A percentile compares a stretch with the other conserved stretches of the same genome.
These are phyloP conservation scores for Bondarzewia mesenterica DNA, from an alignment of 1,284 basidiomycete genomes.

Conservation along the genomic window DNA sequence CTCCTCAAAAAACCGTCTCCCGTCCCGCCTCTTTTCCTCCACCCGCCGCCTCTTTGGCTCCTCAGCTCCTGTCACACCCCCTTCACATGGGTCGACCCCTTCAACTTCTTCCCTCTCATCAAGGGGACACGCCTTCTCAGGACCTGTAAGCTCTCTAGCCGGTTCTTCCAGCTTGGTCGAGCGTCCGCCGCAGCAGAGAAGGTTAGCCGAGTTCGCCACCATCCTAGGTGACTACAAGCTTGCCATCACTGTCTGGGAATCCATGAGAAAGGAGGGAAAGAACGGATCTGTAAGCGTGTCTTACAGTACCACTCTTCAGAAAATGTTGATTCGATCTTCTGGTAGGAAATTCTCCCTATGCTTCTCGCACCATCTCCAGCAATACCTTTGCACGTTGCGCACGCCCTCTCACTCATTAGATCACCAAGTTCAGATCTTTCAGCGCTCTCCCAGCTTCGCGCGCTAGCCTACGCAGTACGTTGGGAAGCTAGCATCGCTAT, in stretches of 20 bases:
- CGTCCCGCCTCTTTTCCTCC: constrained; percentile 77
- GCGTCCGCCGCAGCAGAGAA: constrained; percentile 60
- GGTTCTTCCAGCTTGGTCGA: constrained; percentile 19
- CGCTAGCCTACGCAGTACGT: constrained; percentile 57
- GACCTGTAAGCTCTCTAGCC: constrained; percentile 26
- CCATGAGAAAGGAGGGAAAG: constrained; percentile 71
- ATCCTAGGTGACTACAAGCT: constrained; percentile 87
- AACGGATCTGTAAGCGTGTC: constrained; percentile 56
- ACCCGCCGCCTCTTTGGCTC: constrained; percentile 87
- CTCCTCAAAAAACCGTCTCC: constrained; percentile 75
- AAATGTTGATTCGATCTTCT: too few relatives aligned
- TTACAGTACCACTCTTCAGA: not conserved
- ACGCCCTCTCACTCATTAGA: constrained; percentile 44
- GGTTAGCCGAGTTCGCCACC: constrained; percentile 95
- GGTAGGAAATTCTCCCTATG: constrained; percentile 66
- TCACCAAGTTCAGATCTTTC: constrained; percentile 38
- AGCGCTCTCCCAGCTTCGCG: constrained; percentile 53
- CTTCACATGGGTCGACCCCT: constrained; percentile 24
- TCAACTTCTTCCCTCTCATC: constrained; percentile 35
- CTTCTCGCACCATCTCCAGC: constrained; percentile 58
- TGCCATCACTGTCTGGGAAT: constrained; percentile 82
- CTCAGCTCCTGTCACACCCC: constrained; percentile 25
- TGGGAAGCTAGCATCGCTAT: constrained; percentile 64
- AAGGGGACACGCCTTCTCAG: constrained; percentile 23
- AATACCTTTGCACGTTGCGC: constrained; percentile 47